Evolutionary conservation across 345 rosid species (phyloP).

Genomic region (Eucalyptus leucophloia): DNA sequence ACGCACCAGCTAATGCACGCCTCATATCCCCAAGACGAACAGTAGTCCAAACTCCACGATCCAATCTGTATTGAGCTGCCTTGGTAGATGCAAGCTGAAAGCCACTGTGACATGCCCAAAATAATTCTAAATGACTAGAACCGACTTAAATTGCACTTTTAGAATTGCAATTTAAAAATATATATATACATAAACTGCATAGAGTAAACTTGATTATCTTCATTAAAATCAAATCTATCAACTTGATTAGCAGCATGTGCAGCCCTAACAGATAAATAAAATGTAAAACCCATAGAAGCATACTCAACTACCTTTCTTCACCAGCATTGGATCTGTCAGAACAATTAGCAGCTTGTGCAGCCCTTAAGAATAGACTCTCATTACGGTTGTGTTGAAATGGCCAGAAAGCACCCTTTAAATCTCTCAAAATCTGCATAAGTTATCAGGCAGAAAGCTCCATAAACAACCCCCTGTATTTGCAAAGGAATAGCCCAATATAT

Average conservation of each 20-base stretch:
- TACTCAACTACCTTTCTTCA: conserved; percentile 26
- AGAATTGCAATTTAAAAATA: neutral
- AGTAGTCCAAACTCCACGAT: conserved; percentile 43
- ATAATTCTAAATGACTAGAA: neutral
- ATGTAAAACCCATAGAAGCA: neutral
- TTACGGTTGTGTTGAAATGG: conserved; percentile 41
- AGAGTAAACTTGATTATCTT: neutral
- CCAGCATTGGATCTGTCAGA: conserved; percentile 10
- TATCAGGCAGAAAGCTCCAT: neutral
- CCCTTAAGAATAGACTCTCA: conserved; percentile 45
- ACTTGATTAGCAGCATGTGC: neutral
- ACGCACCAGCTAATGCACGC: conserved; percentile 46
- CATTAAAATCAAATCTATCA: neutral
- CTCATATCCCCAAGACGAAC: conserved; percentile 47
- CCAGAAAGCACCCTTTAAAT: conserved; percentile 57
- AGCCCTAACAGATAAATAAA: neutral
- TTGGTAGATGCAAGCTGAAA: conserved; percentile 50
- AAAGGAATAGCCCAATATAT: neutral
- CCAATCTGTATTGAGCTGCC: conserved; percentile 43
- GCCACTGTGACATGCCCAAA: conserved; percentile 14
- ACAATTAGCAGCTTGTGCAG: conserved; percentile 43
- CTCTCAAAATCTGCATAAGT: conserved; percentile 27
- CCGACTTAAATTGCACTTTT: neutral
- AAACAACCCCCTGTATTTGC: neutral
- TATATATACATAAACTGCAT: neutral